A percentile compares a stretch with the other conserved stretches of the same genome.
These are phyloP conservation scores for Limtongozyma cylindracea DNA, from an alignment of 805 yeast genomes.

Conservation along the genomic window DNA sequence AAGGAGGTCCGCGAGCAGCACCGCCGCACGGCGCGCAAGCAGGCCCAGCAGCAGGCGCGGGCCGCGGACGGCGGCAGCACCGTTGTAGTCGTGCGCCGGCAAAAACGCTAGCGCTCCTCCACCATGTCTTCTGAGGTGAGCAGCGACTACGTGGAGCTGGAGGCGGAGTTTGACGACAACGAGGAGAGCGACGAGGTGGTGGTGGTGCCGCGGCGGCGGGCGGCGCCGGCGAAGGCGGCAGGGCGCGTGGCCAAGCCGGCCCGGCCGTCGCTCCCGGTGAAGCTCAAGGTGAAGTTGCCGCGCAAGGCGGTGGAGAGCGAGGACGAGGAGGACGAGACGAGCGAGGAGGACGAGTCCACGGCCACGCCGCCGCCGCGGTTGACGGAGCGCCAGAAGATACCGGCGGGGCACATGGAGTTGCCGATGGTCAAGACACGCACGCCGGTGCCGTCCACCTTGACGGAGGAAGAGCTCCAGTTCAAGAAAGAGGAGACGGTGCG, in stretches of 20 bases:
- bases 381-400: conserved; percentile 25
- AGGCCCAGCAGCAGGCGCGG: too few species aligned
- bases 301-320: conserved; percentile 8
- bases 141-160: too few species aligned
- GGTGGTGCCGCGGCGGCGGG: too few species aligned
- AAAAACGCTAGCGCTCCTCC: too few species aligned
- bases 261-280: conserved; percentile 2
- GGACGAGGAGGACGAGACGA: conserved; percentile 1
- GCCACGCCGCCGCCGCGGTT: conserved; percentile 21
- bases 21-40: too few species aligned
- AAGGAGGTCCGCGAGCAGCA: too few species aligned
- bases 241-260: conserved; percentile 4
- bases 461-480: conserved; percentile 66
- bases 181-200: conserved; percentile 7
- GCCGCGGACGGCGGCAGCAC: too few species aligned
- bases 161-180: conserved; percentile 3
- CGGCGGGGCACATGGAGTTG: conserved; percentile 7
- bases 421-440: conserved; percentile 9
- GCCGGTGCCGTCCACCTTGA: conserved; percentile 24
- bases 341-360: conserved; percentile 14
- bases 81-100: too few species aligned
- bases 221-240: too few species aligned
- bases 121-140: too few species aligned
- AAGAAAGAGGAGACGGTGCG: conserved; percentile 76
- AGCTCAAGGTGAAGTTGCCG: conserved; percentile 3